Evolutionary conservation across 768 basidiomycete genomes (phyloP), one percentile per base, ranked within the genome.

Genomic region (Lactarius indigo): DNA sequence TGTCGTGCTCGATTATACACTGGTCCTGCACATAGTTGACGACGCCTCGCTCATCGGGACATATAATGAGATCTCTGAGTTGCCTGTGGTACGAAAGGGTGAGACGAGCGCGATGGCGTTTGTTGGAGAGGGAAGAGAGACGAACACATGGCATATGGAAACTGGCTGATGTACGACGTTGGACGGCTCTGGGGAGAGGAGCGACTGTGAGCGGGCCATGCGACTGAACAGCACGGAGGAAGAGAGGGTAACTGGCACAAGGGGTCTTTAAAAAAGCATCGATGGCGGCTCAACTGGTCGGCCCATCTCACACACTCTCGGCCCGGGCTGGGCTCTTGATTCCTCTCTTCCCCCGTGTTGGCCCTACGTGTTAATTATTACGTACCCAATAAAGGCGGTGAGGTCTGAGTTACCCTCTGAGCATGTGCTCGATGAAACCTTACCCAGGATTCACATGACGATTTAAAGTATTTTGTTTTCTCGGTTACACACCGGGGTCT

Each of bases 61-160:
- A 91, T 66, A 90, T 83, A 59, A 92, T 76, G 58, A 94, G 84
- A 78, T 94, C 91, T 41, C 91, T 83, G 33, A 94, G 79, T 77
- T 94, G 91, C 31, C 89, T 90, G 75, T 47, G 12, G 64, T 35
- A 61, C 17, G 15, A 3, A 57, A 61, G 13, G 1, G 60, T 54
- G 44, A 57, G 63, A 47, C 33, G 64, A 42, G 65, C 65, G 65
- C 52, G 59, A 52, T 30, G 28, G 39, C 64, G 71, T 57, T 65
- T 57, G 18, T 26, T 23, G 13, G 31, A 3, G 57, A 50, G 17
- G 30, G 33, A 10, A 7, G 59, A 23, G 61, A 56, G 64, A 68
- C 74, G 59, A 70, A 89, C 88, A 87, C 82, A 83, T 89, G 87
- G 55, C 83, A 81, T 65, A 89, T 89, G 23, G 78, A 78, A 6